Percentiles rank a stretch among this genome's conserved stretches.
phyloP scores from a whole-genome alignment of 192 early-diverging fungal genomes.

The Cetraspora pellucida region DNA sequence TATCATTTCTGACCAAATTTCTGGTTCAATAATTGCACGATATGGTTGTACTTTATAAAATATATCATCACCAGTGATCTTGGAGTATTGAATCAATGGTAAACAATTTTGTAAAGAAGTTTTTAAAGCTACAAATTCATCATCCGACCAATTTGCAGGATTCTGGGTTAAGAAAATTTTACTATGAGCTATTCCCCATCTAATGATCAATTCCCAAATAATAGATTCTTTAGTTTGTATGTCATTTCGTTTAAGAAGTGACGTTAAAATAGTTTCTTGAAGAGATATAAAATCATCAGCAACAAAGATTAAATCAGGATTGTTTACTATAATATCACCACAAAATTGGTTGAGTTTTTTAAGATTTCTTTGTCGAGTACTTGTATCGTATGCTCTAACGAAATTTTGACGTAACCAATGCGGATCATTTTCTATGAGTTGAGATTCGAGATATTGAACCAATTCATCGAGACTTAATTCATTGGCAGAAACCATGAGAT shows the following conservation, averaged over 20 bases:
- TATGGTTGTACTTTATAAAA: background rate
- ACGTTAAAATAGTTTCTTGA: background rate
- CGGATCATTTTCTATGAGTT: background rate
- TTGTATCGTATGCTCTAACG: background rate
- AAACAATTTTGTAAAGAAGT: constrained; percentile 2
- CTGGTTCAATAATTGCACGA: background rate
- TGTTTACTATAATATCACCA: background rate
- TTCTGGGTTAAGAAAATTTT: background rate
- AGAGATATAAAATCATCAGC: background rate
- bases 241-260: background rate
- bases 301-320: background rate
- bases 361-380: background rate
- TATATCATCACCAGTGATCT: background rate
- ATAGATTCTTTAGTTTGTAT: background rate
- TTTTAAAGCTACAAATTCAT: background rate
- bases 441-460: background rate
- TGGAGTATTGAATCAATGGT: background rate
- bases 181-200: constrained; percentile 13
- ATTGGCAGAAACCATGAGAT: background rate
- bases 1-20: background rate
- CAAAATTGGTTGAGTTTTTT: constrained; percentile 5
- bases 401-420: constrained; percentile 6
- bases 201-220: background rate
- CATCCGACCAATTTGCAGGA: background rate
- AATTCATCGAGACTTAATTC: constrained; percentile 5